These are phyloP conservation scores for Globisporangium uncinulatum DNA, from an alignment of 352 stramenopile genomes.

Conservation along the genomic window DNA sequence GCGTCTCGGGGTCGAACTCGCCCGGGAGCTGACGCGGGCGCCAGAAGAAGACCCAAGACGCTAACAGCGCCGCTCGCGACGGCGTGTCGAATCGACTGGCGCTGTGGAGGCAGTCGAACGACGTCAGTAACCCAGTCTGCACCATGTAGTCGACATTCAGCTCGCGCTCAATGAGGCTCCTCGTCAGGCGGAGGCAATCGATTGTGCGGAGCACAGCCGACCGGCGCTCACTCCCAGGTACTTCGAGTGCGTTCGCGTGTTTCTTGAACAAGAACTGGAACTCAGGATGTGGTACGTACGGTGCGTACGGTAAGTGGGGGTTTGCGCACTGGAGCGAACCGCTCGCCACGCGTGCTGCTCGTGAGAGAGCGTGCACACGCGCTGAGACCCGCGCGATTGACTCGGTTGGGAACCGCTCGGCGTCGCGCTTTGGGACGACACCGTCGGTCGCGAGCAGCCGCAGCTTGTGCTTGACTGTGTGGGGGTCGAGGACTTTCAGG, in stretches of 20 bases:
- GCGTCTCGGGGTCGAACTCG: constrained; percentile 29
- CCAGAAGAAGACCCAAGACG: constrained; percentile 61
- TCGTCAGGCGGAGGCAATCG: constrained; percentile 47
- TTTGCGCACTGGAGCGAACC: constrained; percentile 21
- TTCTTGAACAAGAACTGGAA: constrained; percentile 66
- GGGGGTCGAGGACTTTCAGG: constrained; percentile 32
- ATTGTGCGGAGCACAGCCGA: constrained; percentile 55
- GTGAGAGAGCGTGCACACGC: constrained; percentile 42
- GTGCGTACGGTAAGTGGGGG: constrained; percentile 24
- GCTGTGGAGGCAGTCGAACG: constrained; percentile 45
- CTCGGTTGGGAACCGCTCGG: constrained; percentile 34
- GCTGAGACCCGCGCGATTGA: constrained; percentile 33
- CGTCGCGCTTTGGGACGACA: constrained; percentile 31
- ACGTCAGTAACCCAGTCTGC: constrained; percentile 20
- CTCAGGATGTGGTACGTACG: constrained; percentile 37
- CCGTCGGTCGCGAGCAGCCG: constrained; percentile 30
- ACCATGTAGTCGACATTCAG: constrained; percentile 33
- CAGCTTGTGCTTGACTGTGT: constrained; percentile 51
- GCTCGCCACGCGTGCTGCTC: constrained; percentile 21
- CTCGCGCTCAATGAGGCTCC: constrained; percentile 38
- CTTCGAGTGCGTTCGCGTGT: constrained; percentile 46
- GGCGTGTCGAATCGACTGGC: constrained; percentile 47
- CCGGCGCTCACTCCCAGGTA: constrained; percentile 26
- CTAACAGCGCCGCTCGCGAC: constrained; percentile 24
- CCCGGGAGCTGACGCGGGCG: constrained; percentile 25